phyloP scores from a whole-genome alignment of 331 rosid genomes.

The Cucumis variabilis region DNA sequence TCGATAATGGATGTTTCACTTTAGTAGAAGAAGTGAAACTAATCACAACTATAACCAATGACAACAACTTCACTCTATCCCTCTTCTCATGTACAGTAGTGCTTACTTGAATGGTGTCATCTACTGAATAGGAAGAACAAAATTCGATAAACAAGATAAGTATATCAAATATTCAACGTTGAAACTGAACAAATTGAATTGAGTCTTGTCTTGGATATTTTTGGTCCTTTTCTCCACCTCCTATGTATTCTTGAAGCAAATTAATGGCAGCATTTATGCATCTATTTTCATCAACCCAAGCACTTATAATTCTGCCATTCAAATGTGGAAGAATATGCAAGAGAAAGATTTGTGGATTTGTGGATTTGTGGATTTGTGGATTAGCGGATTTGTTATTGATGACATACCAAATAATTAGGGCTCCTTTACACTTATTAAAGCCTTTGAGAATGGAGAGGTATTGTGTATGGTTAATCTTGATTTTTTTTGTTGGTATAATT shows the following conservation, averaged over 20 bases:
- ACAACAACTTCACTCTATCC: not conserved
- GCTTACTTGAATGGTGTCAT: not conserved
- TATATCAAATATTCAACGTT: not conserved
- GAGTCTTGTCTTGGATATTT: not conserved
- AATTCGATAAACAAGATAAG: not conserved
- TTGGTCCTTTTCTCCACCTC: not conserved
- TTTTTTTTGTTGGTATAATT: too few species aligned
- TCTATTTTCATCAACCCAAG: fast-evolving
- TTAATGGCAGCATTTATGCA: not conserved
- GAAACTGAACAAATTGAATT: not conserved
- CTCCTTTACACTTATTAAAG: too few species aligned
- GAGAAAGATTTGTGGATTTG: not conserved
- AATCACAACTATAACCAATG: not conserved
- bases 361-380: not conserved
- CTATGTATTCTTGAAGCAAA: not conserved
- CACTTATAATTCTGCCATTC: not conserved
- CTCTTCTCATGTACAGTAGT: fast-evolving
- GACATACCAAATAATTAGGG: too few species aligned
- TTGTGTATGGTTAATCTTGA: too few species aligned
- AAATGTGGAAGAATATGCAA: not conserved
- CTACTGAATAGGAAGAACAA: not conserved
- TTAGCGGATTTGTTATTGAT: not conserved
- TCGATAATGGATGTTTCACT: not conserved
- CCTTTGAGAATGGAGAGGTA: too few species aligned
- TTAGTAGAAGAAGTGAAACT: not conserved